These are phyloP conservation scores for Talaromyces atroroseus DNA, from an alignment of 2,329 filamentous ascomycete species.

Conservation along the genomic window DNA sequence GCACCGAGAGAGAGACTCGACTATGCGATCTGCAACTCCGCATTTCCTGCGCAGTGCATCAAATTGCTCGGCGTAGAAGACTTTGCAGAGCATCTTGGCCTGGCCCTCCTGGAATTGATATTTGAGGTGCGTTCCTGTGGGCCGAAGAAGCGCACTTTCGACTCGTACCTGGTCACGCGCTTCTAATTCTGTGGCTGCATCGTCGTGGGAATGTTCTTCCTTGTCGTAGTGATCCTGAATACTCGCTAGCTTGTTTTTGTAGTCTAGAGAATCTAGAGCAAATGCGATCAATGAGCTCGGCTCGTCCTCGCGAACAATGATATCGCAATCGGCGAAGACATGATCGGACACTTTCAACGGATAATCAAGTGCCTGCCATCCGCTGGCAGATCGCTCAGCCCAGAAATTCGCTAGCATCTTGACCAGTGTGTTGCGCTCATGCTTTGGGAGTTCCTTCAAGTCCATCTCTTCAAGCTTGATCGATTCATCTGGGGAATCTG, in stretches of 20 bases:
- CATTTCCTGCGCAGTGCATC: constrained; percentile 91
- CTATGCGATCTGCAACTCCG: constrained; percentile 84
- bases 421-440: constrained; percentile 88
- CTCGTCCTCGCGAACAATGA: constrained; percentile 95
- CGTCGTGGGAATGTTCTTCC: constrained; percentile 22
- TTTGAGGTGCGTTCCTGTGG: constrained; percentile 87
- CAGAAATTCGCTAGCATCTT: constrained; percentile 97
- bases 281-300: constrained; percentile 94
- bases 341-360: constrained; percentile 83
- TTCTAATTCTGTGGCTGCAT: constrained; percentile 31
- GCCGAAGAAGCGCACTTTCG: constrained; percentile 76
- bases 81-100: constrained; percentile 96
- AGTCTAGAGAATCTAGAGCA: constrained; percentile 81
- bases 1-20: constrained; percentile 91
- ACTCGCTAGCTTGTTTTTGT: constrained; percentile 68
- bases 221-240: constrained; percentile 34
- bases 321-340: constrained; percentile 93
- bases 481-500: constrained; percentile 51
- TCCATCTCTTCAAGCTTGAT: constrained; percentile 51
- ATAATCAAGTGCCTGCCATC: constrained; percentile 89
- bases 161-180: constrained; percentile 63
- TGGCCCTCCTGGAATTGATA: constrained; percentile 92
- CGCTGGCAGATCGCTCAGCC: constrained; percentile 94
- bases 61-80: constrained; percentile 97
- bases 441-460: constrained; percentile 73